These are phyloP conservation scores for Haplosporangium gracile DNA, from an alignment of 192 early-diverging fungal genomes.

Conservation along the genomic window DNA sequence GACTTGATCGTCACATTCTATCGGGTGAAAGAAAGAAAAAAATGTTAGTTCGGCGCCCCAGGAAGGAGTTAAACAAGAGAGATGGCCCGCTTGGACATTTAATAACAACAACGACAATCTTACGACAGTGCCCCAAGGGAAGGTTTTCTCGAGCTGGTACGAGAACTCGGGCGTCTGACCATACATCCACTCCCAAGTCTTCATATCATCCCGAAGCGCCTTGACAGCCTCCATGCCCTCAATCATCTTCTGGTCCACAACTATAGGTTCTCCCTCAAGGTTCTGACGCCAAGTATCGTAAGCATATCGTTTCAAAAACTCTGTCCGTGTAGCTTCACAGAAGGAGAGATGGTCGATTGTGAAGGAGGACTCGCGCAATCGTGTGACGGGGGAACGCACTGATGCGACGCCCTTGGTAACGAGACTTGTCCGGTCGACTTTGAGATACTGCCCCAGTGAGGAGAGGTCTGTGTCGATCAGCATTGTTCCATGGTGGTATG, in stretches of 20 bases:
- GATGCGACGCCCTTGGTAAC: conserved; percentile 91
- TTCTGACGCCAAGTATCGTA: conserved; percentile 48
- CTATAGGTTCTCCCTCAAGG: conserved; percentile 23
- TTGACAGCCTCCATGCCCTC: conserved; percentile 32
- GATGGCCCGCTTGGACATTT: neutral
- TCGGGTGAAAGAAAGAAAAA: neutral
- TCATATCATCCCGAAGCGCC: conserved; percentile 58
- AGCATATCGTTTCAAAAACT: conserved; percentile 76
- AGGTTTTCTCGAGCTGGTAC: conserved; percentile 62
- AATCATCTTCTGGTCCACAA: conserved; percentile 29
- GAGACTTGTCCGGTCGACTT: conserved; percentile 65
- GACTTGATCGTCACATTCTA: conserved; percentile 37
- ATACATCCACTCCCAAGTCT: conserved; percentile 91
- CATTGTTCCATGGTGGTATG: conserved; percentile 99
- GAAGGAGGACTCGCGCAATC: conserved; percentile 83
- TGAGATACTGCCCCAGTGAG: conserved; percentile 46
- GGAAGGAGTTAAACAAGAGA: neutral
- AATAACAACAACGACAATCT: conserved; percentile 3
- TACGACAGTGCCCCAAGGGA: conserved; percentile 71
- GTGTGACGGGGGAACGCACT: conserved; percentile 89
- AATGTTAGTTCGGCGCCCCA: neutral
- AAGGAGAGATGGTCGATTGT: conserved; percentile 88
- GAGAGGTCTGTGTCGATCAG: conserved; percentile 90
- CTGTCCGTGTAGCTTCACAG: conserved; percentile 79
- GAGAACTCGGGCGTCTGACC: conserved; percentile 94